A percentile compares a stretch with the other conserved stretches of the same genome.
Conservation (phyloP, 805 yeast genomes). For the Saturnispora halmiae region DNA sequence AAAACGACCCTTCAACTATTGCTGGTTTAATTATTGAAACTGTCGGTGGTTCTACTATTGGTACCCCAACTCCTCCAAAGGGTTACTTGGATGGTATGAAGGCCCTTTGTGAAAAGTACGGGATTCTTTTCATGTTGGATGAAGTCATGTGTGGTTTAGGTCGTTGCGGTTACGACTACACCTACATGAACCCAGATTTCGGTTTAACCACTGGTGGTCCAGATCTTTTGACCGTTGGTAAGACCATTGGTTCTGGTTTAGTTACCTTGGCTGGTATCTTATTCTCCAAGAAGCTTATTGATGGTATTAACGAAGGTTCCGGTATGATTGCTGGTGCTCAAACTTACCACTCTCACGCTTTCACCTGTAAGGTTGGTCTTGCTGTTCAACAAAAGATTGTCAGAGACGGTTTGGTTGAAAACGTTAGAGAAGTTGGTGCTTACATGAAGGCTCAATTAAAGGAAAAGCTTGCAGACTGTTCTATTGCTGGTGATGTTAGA, state of each 20-base stretch:
- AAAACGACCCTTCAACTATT: constrained; percentile 36
- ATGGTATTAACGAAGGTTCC: constrained; percentile 32
- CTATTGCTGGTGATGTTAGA: constrained; percentile 49
- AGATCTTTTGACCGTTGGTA: constrained; percentile 41
- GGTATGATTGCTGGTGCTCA: constrained; percentile 38
- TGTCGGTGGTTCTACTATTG: constrained; percentile 39
- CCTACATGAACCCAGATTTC: constrained; percentile 26
- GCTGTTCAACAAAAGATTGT: constrained; percentile 38
- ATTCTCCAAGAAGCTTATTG: constrained; percentile 32
- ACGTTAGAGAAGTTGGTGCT: constrained; percentile 36
- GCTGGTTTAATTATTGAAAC: constrained; percentile 38
- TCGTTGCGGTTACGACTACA: constrained; percentile 40
- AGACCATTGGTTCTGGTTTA: constrained; percentile 42
- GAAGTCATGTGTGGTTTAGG: constrained; percentile 55
- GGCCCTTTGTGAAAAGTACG: constrained; percentile 43
- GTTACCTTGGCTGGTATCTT: constrained; percentile 41
- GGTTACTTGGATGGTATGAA: constrained; percentile 40
- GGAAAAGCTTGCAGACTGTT: constrained; percentile 28
- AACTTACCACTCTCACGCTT: constrained; percentile 40
- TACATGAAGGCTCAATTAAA: constrained; percentile 33
- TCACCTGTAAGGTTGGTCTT: constrained; percentile 38
- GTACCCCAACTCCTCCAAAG: constrained; percentile 36
- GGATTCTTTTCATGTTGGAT: constrained; percentile 39
- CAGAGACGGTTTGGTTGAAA: constrained; percentile 28
- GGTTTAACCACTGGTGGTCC: constrained; percentile 34